Base-by-base conservation (phyloP, 495 filamentous ascomycete genomes). In the Lophium mytilinum region DNA sequence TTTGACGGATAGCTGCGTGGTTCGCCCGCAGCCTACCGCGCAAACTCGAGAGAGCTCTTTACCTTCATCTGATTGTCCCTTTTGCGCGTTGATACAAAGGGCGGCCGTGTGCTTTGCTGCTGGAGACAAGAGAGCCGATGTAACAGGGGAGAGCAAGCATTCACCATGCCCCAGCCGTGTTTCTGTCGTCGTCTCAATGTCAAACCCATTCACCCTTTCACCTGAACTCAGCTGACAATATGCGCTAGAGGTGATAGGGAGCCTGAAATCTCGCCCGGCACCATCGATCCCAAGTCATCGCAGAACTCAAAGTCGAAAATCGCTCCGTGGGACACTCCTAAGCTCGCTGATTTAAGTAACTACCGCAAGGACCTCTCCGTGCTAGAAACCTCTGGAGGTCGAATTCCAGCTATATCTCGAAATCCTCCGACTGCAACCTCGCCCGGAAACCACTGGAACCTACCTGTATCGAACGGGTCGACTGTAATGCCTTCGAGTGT, bases 291-390 rank as follows among this genome's bases (percentile, higher is more conserved):
- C 41, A 58, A 56, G 66, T 64, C 63, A 19, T 52, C 63, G 18
- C 70, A 61, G 59, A 66, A 56, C 51, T 67, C 61, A 39, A 46
- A 58, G 19, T 37, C 52, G 24, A 68, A 62, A 45, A 69, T 65
- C 40, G 68, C 69, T 52, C 68, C 67, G 46, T 74, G 71, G 71
- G 69, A 70, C 35, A 70, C 56, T 36, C 24, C 55, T 72, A 79
- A 74, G 77, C 70, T 69, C 73, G 78, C 57, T 66, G 79, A 82
- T 54, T 75, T 86, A 56, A 73, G 75, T 62, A 80, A 82, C 65
- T 83, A 89, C 64, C 81, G 84, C 58, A 83, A 83, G 67, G 83
- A 88, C 55, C 78, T 88, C n/a, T 79, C 83, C 47, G 82, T 84
- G 21, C 72, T 87, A 47, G 83, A 87, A 50, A 80, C 79, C 40